Base-by-base conservation (phyloP, 2,329 filamentous ascomycete species). In the Stagonosporopsis chrysanthemi region DNA sequence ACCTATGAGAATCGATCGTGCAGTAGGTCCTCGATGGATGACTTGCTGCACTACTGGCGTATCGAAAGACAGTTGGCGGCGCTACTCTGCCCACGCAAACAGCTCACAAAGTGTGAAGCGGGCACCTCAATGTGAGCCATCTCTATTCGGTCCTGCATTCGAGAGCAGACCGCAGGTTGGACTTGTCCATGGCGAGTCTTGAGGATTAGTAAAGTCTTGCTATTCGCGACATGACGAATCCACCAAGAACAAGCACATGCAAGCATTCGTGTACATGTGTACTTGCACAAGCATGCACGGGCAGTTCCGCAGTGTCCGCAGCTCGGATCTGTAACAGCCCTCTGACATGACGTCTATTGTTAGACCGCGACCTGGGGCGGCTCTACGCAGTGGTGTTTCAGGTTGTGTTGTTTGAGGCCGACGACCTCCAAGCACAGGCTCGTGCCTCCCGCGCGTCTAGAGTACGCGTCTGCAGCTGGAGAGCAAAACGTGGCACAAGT, bases 341-440 rank as follows among this genome's bases (percentile, higher is more conserved):
- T 60, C 47, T 52, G 28, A 48, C 56, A 45, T 38, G 22, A 15
- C 24, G 28, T 22, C 52, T 59, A 59, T 59, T 52, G 52, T 55
- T 59, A 52, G 52, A 42, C 17, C 42, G 58, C 52, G 57, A 53
- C 24, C 46, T 40, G 40, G 45, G 54, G 63, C 60, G 59, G 62
- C 56, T 65, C 58, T 60, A 51, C 55, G 33, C 52, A 54, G 58
- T 57, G 49, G 44, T 68, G 67, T 69, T 69, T 68, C 67, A 69
- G 38, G 29, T 52, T 56, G 57, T 55, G 49, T 35, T 29, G 44
- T 56, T 42, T 47, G 51, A 41, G 51, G 36, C 35, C 40, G 43
- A 52, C 50, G 40, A 64, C 41, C 42, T 50, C 41, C 33, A 28
- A 53, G 44, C 43, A 52, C 52, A 49, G 49, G 47, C 40, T 50